Percentiles rank a stretch among this genome's conserved stretches.
Conservation (phyloP, 2,329 filamentous ascomycete species). For the Ophiognomonia clavigignenti-juglandacearum region DNA sequence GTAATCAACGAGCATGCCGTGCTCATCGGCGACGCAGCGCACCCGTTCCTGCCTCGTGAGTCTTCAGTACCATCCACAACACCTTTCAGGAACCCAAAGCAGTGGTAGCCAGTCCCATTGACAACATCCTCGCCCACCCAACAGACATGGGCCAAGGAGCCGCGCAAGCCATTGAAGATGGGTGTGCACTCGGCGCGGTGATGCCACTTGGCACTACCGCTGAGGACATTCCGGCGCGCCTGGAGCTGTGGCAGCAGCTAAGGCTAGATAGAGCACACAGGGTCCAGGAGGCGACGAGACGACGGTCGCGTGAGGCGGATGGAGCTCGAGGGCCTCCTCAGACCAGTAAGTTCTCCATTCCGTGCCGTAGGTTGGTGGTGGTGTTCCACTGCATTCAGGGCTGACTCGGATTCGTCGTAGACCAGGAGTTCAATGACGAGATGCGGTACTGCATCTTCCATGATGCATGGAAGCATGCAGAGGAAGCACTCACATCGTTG, state of each 20-base stretch:
- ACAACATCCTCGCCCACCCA: neutral
- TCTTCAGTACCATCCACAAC: too few relatives aligned
- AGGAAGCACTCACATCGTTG: too few relatives aligned
- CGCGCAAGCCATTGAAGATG: constrained; percentile 14
- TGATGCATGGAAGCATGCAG: constrained; percentile 9
- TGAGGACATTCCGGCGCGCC: constrained; percentile 1
- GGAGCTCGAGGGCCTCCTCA: constrained; percentile 1
- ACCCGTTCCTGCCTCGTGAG: constrained; percentile 21
- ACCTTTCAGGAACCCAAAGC: neutral
- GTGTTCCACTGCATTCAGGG: neutral
- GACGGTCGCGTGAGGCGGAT: neutral
- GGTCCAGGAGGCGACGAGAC: constrained; percentile 4
- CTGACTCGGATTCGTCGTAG: neutral
- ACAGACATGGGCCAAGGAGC: constrained; percentile 15
- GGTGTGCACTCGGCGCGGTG: constrained; percentile 5
- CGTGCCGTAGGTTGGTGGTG: neutral
- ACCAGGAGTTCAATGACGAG: constrained; percentile 3
- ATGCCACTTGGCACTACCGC: constrained; percentile 1
- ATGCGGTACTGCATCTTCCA: constrained; percentile 8
- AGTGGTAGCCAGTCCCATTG: too few relatives aligned
- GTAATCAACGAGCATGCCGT: constrained; percentile 19
- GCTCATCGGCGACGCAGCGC: constrained; percentile 22
- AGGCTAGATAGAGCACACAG: constrained; percentile 4
- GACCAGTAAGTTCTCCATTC: constrained; percentile 2
- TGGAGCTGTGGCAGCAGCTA: constrained; percentile 11